Evolutionary conservation across 1,139 yeast genomes (phyloP), one percentile per base, ranked within the genome.

Genomic region (Blastobotrys apis): DNA sequence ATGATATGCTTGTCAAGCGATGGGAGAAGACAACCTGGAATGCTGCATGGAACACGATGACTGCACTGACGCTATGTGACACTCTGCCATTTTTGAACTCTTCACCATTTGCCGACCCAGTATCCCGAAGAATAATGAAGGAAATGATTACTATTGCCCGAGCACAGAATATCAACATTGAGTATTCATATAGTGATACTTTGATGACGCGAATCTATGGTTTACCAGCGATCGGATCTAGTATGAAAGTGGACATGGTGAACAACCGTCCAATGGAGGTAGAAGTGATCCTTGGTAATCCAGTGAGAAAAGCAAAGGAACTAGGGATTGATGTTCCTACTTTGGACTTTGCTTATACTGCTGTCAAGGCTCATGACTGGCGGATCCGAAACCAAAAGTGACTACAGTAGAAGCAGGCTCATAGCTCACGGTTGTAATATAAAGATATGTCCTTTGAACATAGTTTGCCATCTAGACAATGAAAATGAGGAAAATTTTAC

Each of bases 21-120:
- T 81, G 87, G 88, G 73, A 77, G 49, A 81, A 81, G 55, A 65
- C 81, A 44, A 68, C 80, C n/a, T 81, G 81, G 64, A 81, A 81
- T 55, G 77, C 80, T 2, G 75, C 77, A 1, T 70, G 77, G 57
- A 81, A 81, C 61, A 71, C 84, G 1, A 67, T 76, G 5, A 72
- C 77, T 50, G 74, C 78, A 5, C 54, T 74, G 29, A 72, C 80
- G 21, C 69, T 76, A 40, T 43, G 53, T 41, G 81, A 80, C 54
- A 75, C 74, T 20, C 74, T 76, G 41, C 65, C 81, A 51, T 44
- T 52, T 36, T 40, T 53, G 9, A 46, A 40, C 2, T 47, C 54
- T 20, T 49, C 55, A 26, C 41, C 39, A 5, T 46, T 47, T 8
- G 56, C 57, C 1, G 22, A 39, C 15, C 30, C 31, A 9, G 43